Conservation (phyloP, 768 basidiomycete species). For the Holtermanniella nyarrowii region DNA sequence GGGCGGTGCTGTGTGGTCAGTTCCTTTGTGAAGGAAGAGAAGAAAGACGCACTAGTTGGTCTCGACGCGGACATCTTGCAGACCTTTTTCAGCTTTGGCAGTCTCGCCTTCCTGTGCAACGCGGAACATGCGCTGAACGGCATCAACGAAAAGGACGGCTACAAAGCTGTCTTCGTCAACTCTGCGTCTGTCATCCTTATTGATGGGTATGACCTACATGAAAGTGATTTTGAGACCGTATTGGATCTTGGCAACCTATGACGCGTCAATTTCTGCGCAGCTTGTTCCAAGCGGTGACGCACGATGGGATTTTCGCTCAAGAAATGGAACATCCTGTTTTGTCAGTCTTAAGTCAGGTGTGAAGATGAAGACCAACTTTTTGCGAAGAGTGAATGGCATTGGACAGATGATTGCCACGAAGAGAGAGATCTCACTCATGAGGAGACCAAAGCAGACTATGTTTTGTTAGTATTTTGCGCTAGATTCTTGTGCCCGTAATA, state of each 20-base stretch:
- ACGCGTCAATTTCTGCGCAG: not conserved
- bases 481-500: not conserved
- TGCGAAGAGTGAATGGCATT: constrained; percentile 60
- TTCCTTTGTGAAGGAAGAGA: not conserved
- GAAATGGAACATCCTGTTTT: constrained; percentile 35
- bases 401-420: constrained; percentile 47
- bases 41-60: constrained; percentile 48
- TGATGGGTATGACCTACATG: constrained; percentile 53
- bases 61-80: constrained; percentile 62
- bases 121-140: constrained; percentile 81
- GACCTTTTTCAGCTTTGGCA: constrained; percentile 50
- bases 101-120: constrained; percentile 47
- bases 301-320: constrained; percentile 56
- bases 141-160: constrained; percentile 76
- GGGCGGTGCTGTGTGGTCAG: constrained; percentile 52
- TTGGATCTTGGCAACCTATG: constrained; percentile 67
- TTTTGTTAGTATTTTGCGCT: not conserved
- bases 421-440: constrained; percentile 50
- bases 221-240: constrained; percentile 90
- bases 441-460: constrained; percentile 64
- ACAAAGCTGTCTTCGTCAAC: constrained; percentile 51
- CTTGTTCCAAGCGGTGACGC: constrained; percentile 54
- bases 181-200: not conserved
- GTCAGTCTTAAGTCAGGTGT: not conserved
- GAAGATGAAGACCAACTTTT: constrained; percentile 28